Conservation (phyloP, 768 basidiomycete species). For the Panellus pusillus region DNA sequence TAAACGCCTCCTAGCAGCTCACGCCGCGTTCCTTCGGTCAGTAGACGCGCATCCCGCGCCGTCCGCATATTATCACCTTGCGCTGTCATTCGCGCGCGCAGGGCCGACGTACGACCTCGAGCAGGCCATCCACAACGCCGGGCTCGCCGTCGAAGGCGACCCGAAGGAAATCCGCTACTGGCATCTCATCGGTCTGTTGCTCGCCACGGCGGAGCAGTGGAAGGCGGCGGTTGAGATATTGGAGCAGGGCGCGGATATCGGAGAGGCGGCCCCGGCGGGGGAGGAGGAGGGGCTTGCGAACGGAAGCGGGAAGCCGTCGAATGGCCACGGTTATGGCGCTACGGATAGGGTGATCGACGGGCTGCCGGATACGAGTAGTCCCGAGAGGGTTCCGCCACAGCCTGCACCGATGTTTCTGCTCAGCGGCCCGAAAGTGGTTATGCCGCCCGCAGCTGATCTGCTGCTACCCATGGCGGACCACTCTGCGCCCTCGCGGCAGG, state of each 20-base stretch:
- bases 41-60: constrained; percentile 50
- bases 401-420: constrained; percentile 18
- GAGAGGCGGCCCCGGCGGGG: constrained; percentile 40
- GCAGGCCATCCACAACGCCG: constrained; percentile 66
- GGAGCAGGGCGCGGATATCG: constrained; percentile 69
- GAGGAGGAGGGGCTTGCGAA: constrained; percentile 26
- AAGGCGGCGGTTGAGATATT: constrained; percentile 71
- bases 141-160: constrained; percentile 70
- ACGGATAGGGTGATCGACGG: constrained; percentile 23
- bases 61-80: constrained; percentile 75
- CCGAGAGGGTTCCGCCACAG: constrained; percentile 5
- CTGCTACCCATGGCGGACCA: constrained; percentile 49
- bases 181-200: constrained; percentile 85
- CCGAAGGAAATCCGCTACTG: constrained; percentile 70
- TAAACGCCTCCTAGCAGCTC: constrained; percentile 55
- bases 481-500: constrained; percentile 49
- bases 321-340: constrained; percentile 20
- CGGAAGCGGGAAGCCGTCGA: constrained; percentile 17
- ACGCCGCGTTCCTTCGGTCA: constrained; percentile 49
- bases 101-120: constrained; percentile 65
- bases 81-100: constrained; percentile 66
- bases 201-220: constrained; percentile 83
- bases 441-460: constrained; percentile 45
- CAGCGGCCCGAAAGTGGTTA: constrained; percentile 22
- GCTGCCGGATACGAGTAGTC: constrained; percentile 11